These are phyloP conservation scores for Tremellales sp. DNA, from an alignment of 1,284 basidiomycete species.

Conservation along the genomic window DNA sequence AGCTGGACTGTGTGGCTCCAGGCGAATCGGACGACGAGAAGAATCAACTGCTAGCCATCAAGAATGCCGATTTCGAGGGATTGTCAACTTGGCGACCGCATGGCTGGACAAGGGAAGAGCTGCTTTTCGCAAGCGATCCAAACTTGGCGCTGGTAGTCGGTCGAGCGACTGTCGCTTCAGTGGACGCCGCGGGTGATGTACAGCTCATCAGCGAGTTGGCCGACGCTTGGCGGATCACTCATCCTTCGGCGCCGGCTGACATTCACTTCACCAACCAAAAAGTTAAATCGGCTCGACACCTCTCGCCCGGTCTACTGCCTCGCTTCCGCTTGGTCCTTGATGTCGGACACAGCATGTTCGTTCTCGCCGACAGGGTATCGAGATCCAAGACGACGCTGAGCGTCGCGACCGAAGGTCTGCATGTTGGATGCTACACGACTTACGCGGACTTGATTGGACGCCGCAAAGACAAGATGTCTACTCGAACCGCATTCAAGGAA, in stretches of 20 bases:
- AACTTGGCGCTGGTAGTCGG: constrained; percentile 36
- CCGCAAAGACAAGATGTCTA: constrained; percentile 16
- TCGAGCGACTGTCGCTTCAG: constrained; percentile 22
- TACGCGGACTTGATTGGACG: constrained; percentile 29
- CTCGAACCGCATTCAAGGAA: constrained; percentile 22
- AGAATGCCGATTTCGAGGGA: constrained; percentile 31
- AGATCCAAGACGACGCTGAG: constrained; percentile 31
- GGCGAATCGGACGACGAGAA: constrained; percentile 25
- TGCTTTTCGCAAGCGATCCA: constrained; percentile 38
- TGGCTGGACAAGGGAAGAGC: constrained; percentile 33
- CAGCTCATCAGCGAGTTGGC: constrained; percentile 32
- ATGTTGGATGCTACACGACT: constrained; percentile 24
- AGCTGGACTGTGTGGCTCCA: constrained; percentile 31
- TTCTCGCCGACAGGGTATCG: constrained; percentile 29
- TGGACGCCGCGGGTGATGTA: constrained; percentile 36
- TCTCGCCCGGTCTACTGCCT: constrained; percentile 21
- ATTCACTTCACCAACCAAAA: not conserved
- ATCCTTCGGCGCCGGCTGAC: constrained; percentile 1
- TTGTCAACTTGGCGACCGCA: constrained; percentile 38
- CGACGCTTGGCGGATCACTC: constrained; percentile 18
- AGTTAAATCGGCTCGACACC: not conserved
- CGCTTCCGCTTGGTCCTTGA: constrained; percentile 33
- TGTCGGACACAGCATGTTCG: constrained; percentile 15
- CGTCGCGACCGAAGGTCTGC: constrained; percentile 29
- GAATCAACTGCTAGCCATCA: constrained; percentile 30